Base-by-base conservation (phyloP, 2,329 filamentous ascomycete genomes). In the Epicoccum sorghinum region DNA sequence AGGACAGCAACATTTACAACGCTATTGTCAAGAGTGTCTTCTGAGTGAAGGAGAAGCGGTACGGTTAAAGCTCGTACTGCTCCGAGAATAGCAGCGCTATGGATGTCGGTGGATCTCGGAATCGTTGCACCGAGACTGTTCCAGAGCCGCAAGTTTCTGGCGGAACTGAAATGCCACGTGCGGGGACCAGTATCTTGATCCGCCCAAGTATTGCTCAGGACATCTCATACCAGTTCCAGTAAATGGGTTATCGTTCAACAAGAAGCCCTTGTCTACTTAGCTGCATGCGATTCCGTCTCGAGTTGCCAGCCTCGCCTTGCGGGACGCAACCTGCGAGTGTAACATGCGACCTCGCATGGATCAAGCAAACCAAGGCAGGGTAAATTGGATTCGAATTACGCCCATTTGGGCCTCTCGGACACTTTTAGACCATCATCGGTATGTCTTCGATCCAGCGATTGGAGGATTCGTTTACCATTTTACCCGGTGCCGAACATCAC, bases 401-500 rank as follows among this genome's bases (percentile, higher is more conserved):
- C 23, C 23, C 44, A 35, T 32, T 49, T 30, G 48, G 14, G 29
- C 41, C 27, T 49, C 40, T 44, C 36, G 41, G 46, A 23, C 32
- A 49, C 35, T 45, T 48, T 51, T 48, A 50, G 50, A 52, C 22
- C 39, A 54, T 55, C 38, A 43, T 65, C 55, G 57, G 61, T 57
- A 55, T 40, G 52, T 50, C 39, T 36, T 47, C 37, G 38, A 48
- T 47, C 58, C 53, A 49, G 47, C 47, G 25, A 67, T 65, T 67
- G 65, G 65, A 57, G 55, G 53, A 60, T 33, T 49, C 42, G 42
- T 43, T 12, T n/a, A 27, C 10, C 52, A 52, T 61, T 65, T 66
- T 67, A 67, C 42, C 65, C 65, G 64, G 64, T 51, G 61, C 65
- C 62, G 64, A 66, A 58, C 36, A 35, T 37, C 42, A 53, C 27